Base-by-base conservation (phyloP, 2,329 filamentous ascomycete genomes). In the Fusarium nurragi region DNA sequence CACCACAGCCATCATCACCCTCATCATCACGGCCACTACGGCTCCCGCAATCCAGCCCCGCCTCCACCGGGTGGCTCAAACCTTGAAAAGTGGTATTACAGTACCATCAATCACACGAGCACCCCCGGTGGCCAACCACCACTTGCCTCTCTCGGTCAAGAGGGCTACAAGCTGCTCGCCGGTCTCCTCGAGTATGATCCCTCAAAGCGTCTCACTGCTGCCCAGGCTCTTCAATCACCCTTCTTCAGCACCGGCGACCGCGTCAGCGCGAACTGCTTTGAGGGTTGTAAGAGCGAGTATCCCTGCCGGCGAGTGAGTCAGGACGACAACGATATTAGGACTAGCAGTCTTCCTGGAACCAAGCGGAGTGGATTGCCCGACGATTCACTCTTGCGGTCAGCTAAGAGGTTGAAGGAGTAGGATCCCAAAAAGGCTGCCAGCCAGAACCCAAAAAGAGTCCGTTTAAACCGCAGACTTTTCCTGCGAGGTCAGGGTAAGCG, bases 321-420 rank as follows among this genome's bases (percentile, higher is more conserved):
- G 71, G 95, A 99, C 73, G 93, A 97, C 75, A 97, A 97, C 71
- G 95, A 98, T 77, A 97, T 98, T 54, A 84, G 92, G n/a, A 94
- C 92, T 1, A 89, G 90, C 39, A 97, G 93, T 76, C 77, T 97
- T 32, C 93, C 94, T 1, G 95, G 94, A 0, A 97, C 94, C 0
- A 98, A 98, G 80, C 83, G 94, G 59, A 94, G 90, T 65, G 94
- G 91, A 0, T 74, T 97, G 37, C 91, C 90, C 0, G 94, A 98
- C 73, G 94, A 97, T 49, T 81, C 81, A 18, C 73, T 96, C n/a
- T 81, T 88, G 40, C 78, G 88, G 32, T 86, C 86, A 0, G 78
- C 79, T 5, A 90, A 90, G 78, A 80, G 88, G 58, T 67, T 89
- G 19, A 90, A 89, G 74, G 88, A 90, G 26, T 78, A 70, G 58